A percentile compares a stretch with the other conserved stretches of the same genome.
phyloP scores from a whole-genome alignment of 371 early-diverging fungal genomes.

The Mortierella sp. region DNA sequence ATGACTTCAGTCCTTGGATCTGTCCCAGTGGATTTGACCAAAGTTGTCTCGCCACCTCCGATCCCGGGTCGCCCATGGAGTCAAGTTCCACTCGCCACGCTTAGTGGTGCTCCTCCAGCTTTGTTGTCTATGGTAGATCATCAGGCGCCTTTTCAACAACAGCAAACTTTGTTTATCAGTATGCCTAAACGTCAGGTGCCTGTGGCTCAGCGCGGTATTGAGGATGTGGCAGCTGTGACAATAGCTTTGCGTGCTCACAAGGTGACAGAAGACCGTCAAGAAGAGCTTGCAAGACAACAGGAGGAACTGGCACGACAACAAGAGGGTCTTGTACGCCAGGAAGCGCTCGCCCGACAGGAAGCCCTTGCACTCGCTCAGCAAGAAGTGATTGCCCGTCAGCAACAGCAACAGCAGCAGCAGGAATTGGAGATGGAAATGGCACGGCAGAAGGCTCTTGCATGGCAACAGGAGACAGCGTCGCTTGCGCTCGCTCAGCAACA shows the following conservation, averaged over 20 bases:
- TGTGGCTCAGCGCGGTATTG: neutral
- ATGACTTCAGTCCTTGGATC: neutral
- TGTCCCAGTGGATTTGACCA: neutral
- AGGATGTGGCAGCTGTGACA: neutral
- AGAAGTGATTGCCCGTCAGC: neutral
- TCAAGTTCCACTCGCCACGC: neutral
- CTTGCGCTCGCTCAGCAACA: neutral
- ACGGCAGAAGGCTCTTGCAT: neutral
- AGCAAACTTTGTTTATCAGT: neutral
- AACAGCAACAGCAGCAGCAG: neutral
- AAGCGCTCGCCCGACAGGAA: neutral
- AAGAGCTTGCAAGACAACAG: neutral
- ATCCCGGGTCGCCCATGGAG: neutral
- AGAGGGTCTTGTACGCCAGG: neutral
- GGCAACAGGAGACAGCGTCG: neutral
- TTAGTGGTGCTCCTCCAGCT: neutral
- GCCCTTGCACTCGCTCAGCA: neutral
- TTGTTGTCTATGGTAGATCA: neutral
- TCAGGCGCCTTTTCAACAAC: neutral
- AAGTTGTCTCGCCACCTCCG: neutral
- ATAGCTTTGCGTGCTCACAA: neutral
- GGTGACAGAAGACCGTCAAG: neutral
- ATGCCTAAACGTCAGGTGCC: neutral
- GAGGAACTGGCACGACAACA: neutral
- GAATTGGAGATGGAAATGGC: neutral